Evolutionary conservation across 108 stramenopile species (phyloP).

Genomic region (Cylindrotheca fusiformis): DNA sequence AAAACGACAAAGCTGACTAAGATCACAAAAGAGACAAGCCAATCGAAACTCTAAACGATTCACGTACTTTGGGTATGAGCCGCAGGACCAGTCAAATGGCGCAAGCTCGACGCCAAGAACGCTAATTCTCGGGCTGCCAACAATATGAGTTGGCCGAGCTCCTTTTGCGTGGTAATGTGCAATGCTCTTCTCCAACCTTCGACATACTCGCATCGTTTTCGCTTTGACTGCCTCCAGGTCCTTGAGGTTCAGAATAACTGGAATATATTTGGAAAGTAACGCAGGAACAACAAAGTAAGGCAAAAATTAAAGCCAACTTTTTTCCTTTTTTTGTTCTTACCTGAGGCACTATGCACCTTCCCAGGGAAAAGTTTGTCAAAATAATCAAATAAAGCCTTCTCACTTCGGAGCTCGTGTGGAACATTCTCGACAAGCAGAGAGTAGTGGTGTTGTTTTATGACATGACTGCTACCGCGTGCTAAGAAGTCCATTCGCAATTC

Average conservation of each 20-base stretch:
- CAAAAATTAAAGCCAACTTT: too few species aligned
- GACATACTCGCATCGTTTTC: constrained; percentile 52
- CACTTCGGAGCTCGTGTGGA: constrained; percentile 79
- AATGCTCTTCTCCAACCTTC: constrained; percentile 81
- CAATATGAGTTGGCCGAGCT: constrained; percentile 67
- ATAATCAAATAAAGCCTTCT: constrained; percentile 77
- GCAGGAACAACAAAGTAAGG: too few species aligned
- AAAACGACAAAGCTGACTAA: not conserved
- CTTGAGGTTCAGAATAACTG: constrained; percentile 74
- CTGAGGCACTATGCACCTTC: constrained; percentile 63
- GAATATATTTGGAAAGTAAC: not conserved
- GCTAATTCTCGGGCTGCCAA: constrained; percentile 67
- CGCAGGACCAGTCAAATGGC: constrained; percentile 42
- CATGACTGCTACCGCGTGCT: constrained; percentile 58
- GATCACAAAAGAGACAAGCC: not conserved
- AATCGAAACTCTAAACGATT: not conserved
- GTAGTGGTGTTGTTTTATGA: constrained; percentile 71
- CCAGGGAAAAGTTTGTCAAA: constrained; percentile 86
- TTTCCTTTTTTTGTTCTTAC: not conserved
- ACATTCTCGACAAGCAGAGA: constrained; percentile 86
- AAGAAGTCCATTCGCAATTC: constrained; percentile 86
- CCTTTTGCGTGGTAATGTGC: constrained; percentile 67
- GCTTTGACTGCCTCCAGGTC: constrained; percentile 65
- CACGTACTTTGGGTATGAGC: constrained; percentile 17
- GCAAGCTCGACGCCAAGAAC: constrained; percentile 72